A percentile compares a stretch with the other conserved stretches of the same genome.
These are phyloP conservation scores for Russula compacta DNA, from an alignment of 768 basidiomycete species.

Conservation along the genomic window DNA sequence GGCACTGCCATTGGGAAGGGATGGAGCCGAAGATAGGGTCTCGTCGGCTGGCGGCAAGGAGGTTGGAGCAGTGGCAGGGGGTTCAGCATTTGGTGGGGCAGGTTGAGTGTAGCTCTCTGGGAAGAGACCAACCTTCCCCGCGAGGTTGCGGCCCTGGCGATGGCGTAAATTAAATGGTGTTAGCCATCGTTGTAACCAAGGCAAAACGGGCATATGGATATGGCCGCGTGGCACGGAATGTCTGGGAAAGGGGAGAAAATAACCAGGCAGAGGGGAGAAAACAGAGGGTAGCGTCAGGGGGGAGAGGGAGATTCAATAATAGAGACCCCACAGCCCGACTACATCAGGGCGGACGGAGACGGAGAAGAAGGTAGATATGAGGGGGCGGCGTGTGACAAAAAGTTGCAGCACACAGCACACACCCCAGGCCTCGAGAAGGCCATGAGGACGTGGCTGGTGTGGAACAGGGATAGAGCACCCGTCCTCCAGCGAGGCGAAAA, in stretches of 20 bases:
- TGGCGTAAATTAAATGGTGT: constrained; percentile 1
- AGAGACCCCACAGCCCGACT: neutral
- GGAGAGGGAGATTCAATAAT: neutral
- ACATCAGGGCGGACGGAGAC: neutral
- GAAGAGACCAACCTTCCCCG: constrained; percentile 83
- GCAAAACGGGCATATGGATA: constrained; percentile 11
- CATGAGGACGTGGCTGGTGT: neutral
- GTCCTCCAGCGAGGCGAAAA: neutral
- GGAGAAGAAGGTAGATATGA: neutral
- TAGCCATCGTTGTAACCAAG: constrained; percentile 14
- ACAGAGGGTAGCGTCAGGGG: neutral
- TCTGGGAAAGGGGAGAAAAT: neutral
- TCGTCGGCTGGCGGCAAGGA: neutral
- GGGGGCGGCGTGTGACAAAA: neutral
- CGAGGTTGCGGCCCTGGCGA: constrained; percentile 64
- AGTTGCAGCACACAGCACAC: neutral
- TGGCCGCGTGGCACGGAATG: neutral
- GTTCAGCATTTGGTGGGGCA: constrained; percentile 20
- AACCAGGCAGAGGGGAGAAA: neutral
- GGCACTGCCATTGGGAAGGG: neutral
- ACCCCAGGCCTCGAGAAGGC: neutral
- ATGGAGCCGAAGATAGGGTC: neutral
- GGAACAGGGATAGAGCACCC: neutral
- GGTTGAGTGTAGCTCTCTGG: constrained; percentile 73
- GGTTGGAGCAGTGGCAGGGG: neutral